A percentile compares a stretch with the other conserved stretches of the same genome.
Conservation (phyloP, 1,139 yeast genomes). For the Sugiyamaella xylanicola region DNA sequence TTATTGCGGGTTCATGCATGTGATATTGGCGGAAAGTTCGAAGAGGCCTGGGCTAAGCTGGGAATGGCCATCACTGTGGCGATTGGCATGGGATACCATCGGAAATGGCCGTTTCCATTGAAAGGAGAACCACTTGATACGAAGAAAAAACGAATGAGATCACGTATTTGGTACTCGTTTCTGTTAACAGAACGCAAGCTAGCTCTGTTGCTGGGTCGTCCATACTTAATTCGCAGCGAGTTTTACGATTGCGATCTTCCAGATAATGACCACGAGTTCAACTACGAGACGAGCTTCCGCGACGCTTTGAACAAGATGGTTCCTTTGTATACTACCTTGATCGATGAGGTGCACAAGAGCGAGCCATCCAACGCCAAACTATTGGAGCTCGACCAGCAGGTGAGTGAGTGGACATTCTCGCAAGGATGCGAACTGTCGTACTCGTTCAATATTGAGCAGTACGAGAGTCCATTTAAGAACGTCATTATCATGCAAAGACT, state of each 20-base stretch:
- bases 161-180: slow-evolving; percentile 28
- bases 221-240: slow-evolving; percentile 23
- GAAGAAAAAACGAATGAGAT: slow-evolving; percentile 12
- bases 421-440: slow-evolving; percentile 17
- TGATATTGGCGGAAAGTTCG: slow-evolving; percentile 27
- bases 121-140: slow-evolving; percentile 12
- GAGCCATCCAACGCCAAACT: slow-evolving; percentile 22
- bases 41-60: slow-evolving; percentile 28
- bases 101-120: slow-evolving; percentile 26
- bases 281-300: slow-evolving; percentile 28
- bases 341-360: slow-evolving; percentile 25
- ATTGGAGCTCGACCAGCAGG: slow-evolving; percentile 24
- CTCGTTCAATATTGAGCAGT: slow-evolving; percentile 9
- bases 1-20: slow-evolving; percentile 23
- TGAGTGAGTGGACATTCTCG: slow-evolving; percentile 24
- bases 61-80: slow-evolving; percentile 28
- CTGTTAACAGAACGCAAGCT: slow-evolving; percentile 27
- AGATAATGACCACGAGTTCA: slow-evolving; percentile 12
- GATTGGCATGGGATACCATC: slow-evolving; percentile 31
- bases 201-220: slow-evolving; percentile 28
- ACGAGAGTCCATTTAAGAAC: slow-evolving; percentile 14
- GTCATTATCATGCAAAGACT: slow-evolving; percentile 20
- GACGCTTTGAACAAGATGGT: slow-evolving; percentile 27
- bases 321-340: slow-evolving; percentile 26
- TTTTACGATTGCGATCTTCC: slow-evolving; percentile 25